A percentile compares a stretch with the other conserved stretches of the same genome.
These are phyloP conservation scores for Xylaria telfairii DNA, from an alignment of 495 filamentous ascomycete species.

Conservation along the genomic window DNA sequence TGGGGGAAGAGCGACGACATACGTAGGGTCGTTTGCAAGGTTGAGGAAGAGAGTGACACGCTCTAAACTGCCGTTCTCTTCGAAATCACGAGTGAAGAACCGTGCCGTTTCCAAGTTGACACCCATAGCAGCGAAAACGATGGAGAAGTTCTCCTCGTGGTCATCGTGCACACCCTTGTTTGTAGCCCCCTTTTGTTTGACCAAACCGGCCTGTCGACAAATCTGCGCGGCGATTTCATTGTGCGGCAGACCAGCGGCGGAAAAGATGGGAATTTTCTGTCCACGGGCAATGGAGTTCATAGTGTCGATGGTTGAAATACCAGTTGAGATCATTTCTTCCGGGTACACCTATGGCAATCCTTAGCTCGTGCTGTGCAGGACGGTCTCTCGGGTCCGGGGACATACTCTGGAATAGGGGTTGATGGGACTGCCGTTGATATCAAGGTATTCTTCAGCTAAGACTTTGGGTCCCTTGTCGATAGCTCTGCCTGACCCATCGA, in stretches of 20 bases:
- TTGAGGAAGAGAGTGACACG: conserved; percentile 97
- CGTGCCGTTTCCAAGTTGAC: conserved; percentile 98
- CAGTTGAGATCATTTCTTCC: conserved; percentile 99
- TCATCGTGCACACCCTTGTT: conserved; percentile 96
- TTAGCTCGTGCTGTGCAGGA: conserved; percentile 10
- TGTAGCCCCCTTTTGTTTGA: conserved; percentile 73
- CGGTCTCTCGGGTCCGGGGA: conserved; percentile 1
- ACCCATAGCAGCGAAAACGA: conserved; percentile 99
- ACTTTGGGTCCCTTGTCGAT: conserved; percentile 99
- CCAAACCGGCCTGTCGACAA: conserved; percentile 92
- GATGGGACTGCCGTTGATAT: conserved; percentile 99
- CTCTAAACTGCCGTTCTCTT: conserved; percentile 99
- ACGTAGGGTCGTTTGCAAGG: conserved; percentile 98
- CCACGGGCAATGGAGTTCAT: conserved; percentile 99
- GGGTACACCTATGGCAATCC: conserved; percentile 77
- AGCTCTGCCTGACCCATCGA: conserved; percentile 94
- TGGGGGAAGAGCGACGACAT: conserved; percentile 40
- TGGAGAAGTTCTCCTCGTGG: conserved; percentile 99
- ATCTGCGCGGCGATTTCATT: conserved; percentile 99
- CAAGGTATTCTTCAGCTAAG: conserved; percentile 94
- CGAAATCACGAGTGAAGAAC: conserved; percentile 98
- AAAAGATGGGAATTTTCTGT: conserved; percentile 99
- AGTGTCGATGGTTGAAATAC: conserved; percentile 99
- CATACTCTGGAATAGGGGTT: conserved; percentile 95
- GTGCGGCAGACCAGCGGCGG: conserved; percentile 95